Percentiles rank a stretch among this genome's conserved stretches.
phyloP scores from a whole-genome alignment of 2,329 filamentous ascomycete species.

The Colletotrichum caudatum region DNA sequence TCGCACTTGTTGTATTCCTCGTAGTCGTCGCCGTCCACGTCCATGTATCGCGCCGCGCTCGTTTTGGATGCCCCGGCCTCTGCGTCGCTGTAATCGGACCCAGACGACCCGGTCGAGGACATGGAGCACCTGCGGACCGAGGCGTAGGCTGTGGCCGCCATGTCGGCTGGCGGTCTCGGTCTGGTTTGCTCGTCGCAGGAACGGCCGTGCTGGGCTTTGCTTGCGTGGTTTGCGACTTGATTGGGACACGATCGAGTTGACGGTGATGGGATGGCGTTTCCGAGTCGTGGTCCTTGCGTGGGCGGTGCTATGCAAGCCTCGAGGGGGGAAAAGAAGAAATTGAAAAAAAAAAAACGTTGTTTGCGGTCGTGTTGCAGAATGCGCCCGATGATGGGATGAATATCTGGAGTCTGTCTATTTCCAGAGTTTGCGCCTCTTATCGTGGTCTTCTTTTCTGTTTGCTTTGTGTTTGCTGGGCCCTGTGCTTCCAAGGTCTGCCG shows the following conservation, averaged over 20 bases:
- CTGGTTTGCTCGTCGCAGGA: constrained; percentile 8
- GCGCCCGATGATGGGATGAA: constrained; percentile 19
- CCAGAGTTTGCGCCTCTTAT: background rate
- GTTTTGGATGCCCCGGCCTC: background rate
- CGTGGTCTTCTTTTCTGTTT: constrained; percentile 6
- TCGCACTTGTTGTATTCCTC: constrained; percentile 14
- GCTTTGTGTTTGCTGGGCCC: background rate
- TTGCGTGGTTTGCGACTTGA: constrained; percentile 11
- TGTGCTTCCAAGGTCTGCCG: background rate
- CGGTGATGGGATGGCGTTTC: constrained; percentile 35
- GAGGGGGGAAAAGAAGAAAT: too few species aligned
- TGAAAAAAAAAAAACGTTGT: background rate
- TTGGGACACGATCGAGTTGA: constrained; percentile 2
- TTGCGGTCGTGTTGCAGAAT: background rate
- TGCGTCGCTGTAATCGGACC: constrained; percentile 3
- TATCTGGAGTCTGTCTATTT: background rate
- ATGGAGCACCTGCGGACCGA: constrained; percentile 37
- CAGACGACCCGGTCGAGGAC: constrained; percentile 27
- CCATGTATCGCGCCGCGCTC: background rate
- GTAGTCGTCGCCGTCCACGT: constrained; percentile 1
- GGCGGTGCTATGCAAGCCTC: constrained; percentile 5
- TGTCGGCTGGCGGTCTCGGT: background rate
- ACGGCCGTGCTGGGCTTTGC: constrained; percentile 12
- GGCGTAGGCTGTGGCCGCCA: constrained; percentile 31
- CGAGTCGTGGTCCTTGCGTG: constrained; percentile 32